Evolutionary conservation across 306 rosid genomes (phyloP).

Genomic region (Hippophae tibetana): DNA sequence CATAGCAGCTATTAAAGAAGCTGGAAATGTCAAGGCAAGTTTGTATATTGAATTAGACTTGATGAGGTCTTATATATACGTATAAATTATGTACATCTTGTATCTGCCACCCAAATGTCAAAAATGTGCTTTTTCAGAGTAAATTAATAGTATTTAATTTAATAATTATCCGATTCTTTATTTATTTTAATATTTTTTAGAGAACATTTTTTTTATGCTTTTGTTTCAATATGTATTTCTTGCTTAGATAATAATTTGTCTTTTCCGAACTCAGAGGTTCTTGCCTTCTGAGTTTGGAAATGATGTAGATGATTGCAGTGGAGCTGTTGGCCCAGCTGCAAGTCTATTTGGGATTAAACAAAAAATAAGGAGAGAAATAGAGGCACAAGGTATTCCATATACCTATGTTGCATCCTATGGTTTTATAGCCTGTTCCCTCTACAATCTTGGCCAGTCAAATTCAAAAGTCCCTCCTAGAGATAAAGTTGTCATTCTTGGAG

Average conservation of each 20-base stretch:
- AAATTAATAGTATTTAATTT: too few relatives aligned
- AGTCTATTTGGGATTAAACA: slow-evolving; percentile 11
- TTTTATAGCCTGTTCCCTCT: slow-evolving; percentile 22
- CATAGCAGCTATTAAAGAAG: slow-evolving; percentile 19
- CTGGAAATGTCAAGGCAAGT: slow-evolving; percentile 25
- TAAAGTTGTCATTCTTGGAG: slow-evolving; percentile 22
- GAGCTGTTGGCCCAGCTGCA: slow-evolving; percentile 19
- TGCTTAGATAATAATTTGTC: too few relatives aligned
- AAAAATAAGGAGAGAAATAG: slow-evolving; percentile 25
- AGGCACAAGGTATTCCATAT: slow-evolving; percentile 29
- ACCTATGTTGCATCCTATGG: slow-evolving; percentile 21
- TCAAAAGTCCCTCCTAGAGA: slow-evolving; percentile 19
- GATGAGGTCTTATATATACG: neutral
- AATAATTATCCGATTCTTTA: too few relatives aligned
- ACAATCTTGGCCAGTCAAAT: slow-evolving; percentile 8
- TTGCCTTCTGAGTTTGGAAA: slow-evolving; percentile 35
- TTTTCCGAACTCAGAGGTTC: slow-evolving; percentile 24
- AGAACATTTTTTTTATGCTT: too few relatives aligned
- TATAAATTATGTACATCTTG: too few relatives aligned
- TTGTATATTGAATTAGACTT: neutral
- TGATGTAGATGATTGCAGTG: slow-evolving; percentile 19
- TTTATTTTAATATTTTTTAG: too few relatives aligned
- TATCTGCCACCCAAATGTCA: fast-evolving
- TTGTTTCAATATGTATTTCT: too few relatives aligned
- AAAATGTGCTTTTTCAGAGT: too few relatives aligned